Evolutionary conservation across 805 yeast species (phyloP).

Genomic region (Starmerella apicola): DNA sequence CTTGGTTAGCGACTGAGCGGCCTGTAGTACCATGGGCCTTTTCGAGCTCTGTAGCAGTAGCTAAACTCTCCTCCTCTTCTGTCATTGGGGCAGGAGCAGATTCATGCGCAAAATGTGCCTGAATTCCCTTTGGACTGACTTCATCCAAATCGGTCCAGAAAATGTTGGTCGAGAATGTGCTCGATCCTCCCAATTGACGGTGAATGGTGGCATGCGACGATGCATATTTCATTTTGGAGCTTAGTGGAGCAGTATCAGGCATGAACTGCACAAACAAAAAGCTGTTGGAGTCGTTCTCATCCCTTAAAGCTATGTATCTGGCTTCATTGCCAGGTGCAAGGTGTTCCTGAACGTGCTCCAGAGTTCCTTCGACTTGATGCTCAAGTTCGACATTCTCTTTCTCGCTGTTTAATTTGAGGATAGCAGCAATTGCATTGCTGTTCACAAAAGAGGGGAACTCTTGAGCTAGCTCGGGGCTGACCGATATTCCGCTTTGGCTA

Average conservation of each 20-base stretch:
- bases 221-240: conserved; percentile 86
- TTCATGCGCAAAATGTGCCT: conserved; percentile 30
- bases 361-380: conserved; percentile 21
- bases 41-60: conserved; percentile 36
- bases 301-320: conserved; percentile 37
- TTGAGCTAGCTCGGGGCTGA: conserved; percentile 35
- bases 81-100: conserved; percentile 39
- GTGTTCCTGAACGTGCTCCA: conserved; percentile 29
- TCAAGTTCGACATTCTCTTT: conserved; percentile 28
- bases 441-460: conserved; percentile 35
- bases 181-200: conserved; percentile 55
- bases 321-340: conserved; percentile 34
- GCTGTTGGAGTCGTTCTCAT: conserved; percentile 15
- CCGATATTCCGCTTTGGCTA: conserved; percentile 50
- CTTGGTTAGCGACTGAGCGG: conserved; percentile 18
- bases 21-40: conserved; percentile 27
- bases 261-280: conserved; percentile 65
- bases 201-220: conserved; percentile 70
- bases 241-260: conserved; percentile 73
- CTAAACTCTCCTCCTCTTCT: conserved; percentile 43
- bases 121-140: conserved; percentile 39
- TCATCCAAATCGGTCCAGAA: conserved; percentile 49
- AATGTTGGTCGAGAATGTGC: conserved; percentile 38
- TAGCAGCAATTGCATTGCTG: conserved; percentile 28
- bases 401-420: conserved; percentile 30